A percentile compares a stretch with the other conserved stretches of the same genome.
These are phyloP conservation scores for Artemisia tridentata DNA, from an alignment of 129 eudicot species.

Conservation along the genomic window DNA sequence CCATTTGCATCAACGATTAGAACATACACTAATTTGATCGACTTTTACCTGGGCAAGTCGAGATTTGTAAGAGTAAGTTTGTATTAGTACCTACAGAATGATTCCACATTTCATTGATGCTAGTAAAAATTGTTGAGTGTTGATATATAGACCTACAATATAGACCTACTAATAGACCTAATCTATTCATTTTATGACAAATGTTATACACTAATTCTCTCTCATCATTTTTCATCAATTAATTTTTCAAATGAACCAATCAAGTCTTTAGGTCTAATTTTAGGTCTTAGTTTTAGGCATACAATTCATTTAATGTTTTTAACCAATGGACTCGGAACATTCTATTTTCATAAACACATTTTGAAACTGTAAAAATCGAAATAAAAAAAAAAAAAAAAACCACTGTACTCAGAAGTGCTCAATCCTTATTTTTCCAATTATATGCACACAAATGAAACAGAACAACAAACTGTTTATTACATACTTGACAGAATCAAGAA, in stretches of 20 bases:
- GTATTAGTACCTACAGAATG: background rate
- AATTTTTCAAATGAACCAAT: too few relatives aligned
- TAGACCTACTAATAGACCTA: too few relatives aligned
- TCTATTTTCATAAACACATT: background rate
- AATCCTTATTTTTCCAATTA: background rate
- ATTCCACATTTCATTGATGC: too few relatives aligned
- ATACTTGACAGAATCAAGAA: conserved; percentile 32
- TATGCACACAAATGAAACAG: conserved; percentile 20
- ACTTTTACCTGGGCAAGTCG: too few relatives aligned
- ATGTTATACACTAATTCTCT: too few relatives aligned
- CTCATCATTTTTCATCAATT: too few relatives aligned
- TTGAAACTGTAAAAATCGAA: background rate
- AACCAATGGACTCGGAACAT: background rate
- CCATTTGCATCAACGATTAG: background rate
- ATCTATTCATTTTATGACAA: too few relatives aligned
- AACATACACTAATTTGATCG: background rate
- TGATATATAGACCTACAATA: too few relatives aligned
- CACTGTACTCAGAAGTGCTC: background rate
- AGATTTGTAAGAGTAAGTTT: background rate
- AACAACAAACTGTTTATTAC: conserved; percentile 63
- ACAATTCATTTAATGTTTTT: too few relatives aligned
- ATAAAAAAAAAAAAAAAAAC: background rate
- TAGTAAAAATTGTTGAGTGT: too few relatives aligned
- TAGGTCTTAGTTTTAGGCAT: too few relatives aligned
- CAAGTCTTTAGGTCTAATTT: too few relatives aligned